A percentile compares a stretch with the other conserved stretches of the same genome.
phyloP scores from a whole-genome alignment of 2,329 filamentous ascomycete species.

The Fusarium humuli region DNA sequence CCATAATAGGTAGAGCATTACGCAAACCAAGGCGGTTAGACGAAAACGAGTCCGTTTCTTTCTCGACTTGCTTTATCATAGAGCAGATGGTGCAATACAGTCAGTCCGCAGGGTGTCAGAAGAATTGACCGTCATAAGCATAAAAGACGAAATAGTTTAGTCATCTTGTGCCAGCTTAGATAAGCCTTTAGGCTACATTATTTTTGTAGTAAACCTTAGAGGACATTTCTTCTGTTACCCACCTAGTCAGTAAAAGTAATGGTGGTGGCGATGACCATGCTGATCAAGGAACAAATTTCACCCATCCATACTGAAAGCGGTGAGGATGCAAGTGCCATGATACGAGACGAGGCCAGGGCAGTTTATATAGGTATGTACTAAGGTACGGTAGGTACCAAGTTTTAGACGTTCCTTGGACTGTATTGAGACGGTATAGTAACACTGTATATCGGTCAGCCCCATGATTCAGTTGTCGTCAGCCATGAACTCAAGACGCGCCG shows the following conservation, averaged over 20 bases:
- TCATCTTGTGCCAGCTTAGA: no score
- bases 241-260: not conserved
- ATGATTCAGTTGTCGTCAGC: constrained; percentile 28
- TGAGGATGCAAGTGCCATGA: not conserved
- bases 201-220: no score
- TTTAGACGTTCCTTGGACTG: not conserved
- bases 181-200: no score
- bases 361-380: constrained; percentile 2
- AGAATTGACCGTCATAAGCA: no score
- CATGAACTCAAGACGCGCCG: constrained; percentile 21
- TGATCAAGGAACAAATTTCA: not conserved
- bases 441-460: constrained; percentile 9
- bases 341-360: not conserved
- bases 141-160: no score
- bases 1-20: not conserved
- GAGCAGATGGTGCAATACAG: not conserved
- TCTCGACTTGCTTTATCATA: not conserved
- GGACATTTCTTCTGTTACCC: not conserved
- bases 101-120: no score
- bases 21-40: not conserved
- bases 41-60: not conserved
- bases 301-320: not conserved
- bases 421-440: constrained; percentile 3
- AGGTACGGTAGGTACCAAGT: not conserved
- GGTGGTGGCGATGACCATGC: not conserved